These are phyloP conservation scores for Myxozyma nipponensis DNA, from an alignment of 805 yeast species.

Conservation along the genomic window DNA sequence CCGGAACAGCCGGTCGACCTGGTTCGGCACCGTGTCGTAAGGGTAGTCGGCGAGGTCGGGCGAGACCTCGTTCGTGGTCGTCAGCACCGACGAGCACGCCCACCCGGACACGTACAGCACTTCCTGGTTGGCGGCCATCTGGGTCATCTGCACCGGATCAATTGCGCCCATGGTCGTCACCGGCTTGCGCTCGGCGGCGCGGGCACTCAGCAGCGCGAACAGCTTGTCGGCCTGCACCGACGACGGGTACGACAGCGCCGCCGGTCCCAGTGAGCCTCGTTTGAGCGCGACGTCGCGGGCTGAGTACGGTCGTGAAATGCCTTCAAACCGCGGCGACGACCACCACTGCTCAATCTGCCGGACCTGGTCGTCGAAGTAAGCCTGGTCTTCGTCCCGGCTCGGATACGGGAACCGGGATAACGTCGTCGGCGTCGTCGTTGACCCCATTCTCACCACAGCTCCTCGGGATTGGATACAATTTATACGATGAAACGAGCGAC, in stretches of 20 bases:
- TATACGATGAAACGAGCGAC: no score
- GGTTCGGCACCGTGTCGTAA: conserved; percentile 65
- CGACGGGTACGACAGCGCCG: conserved; percentile 43
- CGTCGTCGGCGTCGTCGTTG: background rate
- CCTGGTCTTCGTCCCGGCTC: conserved; percentile 34
- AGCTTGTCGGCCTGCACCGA: conserved; percentile 53
- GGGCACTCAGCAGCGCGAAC: conserved; percentile 43
- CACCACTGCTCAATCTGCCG: conserved; percentile 49
- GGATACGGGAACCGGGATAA: conserved; percentile 39
- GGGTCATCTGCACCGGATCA: conserved; percentile 62
- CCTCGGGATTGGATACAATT: no score
- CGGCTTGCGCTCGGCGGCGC: conserved; percentile 45
- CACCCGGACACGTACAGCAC: conserved; percentile 57
- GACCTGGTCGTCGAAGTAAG: conserved; percentile 37
- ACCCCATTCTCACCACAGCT: no score
- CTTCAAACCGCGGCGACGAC: conserved; percentile 45
- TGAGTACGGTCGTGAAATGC: conserved; percentile 49
- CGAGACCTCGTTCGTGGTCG: conserved; percentile 59
- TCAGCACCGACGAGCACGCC: conserved; percentile 56
- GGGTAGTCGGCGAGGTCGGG: conserved; percentile 71
- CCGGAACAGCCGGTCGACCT: conserved; percentile 55
- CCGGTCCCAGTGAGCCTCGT: conserved; percentile 45
- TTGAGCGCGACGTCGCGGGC: conserved; percentile 52
- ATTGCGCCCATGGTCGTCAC: conserved; percentile 57
- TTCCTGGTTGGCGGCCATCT: conserved; percentile 51